These are phyloP conservation scores for Phytophthora brassicae DNA, from an alignment of 352 stramenopile genomes.

Conservation along the genomic window DNA sequence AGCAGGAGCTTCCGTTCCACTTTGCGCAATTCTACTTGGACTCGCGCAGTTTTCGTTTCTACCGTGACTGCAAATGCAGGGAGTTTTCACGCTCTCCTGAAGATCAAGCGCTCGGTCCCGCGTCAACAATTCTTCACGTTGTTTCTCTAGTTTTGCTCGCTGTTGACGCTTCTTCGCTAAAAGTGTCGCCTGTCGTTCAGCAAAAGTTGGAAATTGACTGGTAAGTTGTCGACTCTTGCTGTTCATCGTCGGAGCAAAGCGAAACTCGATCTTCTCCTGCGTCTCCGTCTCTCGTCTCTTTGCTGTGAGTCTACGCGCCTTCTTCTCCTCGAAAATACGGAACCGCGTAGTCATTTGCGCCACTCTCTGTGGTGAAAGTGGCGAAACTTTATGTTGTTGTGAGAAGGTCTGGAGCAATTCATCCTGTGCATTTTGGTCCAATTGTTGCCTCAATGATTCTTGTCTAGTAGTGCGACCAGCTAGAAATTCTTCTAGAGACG, in stretches of 20 bases:
- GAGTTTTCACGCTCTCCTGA: slow-evolving; percentile 40
- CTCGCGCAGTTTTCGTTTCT: slow-evolving; percentile 25
- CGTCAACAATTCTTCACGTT: slow-evolving; percentile 20
- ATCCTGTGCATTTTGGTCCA: slow-evolving; percentile 13
- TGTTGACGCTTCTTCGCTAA: slow-evolving; percentile 36
- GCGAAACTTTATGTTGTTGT: slow-evolving; percentile 1
- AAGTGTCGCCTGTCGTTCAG: slow-evolving; percentile 34
- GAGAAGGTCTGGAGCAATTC: slow-evolving; percentile 15
- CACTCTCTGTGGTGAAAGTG: slow-evolving; percentile 36
- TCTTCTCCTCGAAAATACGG: slow-evolving; percentile 41
- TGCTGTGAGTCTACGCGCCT: slow-evolving; percentile 25
- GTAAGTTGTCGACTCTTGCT: slow-evolving; percentile 41
- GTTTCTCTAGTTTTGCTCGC: slow-evolving; percentile 23
- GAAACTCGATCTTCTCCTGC: slow-evolving; percentile 29
- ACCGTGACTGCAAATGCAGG: slow-evolving; percentile 46
- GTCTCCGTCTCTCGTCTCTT: slow-evolving; percentile 40
- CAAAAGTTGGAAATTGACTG: slow-evolving; percentile 40
- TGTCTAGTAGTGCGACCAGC: slow-evolving; percentile 1
- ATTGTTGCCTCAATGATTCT: slow-evolving; percentile 5
- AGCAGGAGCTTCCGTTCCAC: slow-evolving; percentile 9
- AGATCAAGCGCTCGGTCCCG: slow-evolving; percentile 32
- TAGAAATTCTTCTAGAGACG: slow-evolving; percentile 23
- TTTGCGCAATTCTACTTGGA: slow-evolving; percentile 14
- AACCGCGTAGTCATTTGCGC: slow-evolving; percentile 43
- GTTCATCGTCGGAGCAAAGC: slow-evolving; percentile 40